Conservation (phyloP, 805 yeast species). For the Schizosaccharomyces japonicus region DNA sequence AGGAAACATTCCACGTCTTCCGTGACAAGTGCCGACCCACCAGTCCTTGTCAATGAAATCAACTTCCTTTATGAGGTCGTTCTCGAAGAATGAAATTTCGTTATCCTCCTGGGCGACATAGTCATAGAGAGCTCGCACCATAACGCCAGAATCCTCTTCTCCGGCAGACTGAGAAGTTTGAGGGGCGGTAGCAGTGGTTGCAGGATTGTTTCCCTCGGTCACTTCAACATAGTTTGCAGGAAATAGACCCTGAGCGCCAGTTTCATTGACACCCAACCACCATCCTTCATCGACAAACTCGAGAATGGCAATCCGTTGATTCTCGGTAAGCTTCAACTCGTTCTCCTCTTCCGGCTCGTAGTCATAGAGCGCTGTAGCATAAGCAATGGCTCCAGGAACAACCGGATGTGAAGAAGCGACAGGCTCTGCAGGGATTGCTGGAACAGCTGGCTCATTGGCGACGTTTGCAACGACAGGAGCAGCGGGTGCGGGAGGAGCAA, state of each 20-base stretch:
- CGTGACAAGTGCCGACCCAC: slow-evolving; percentile 80
- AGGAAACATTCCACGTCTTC: slow-evolving; percentile 72
- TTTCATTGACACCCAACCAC: slow-evolving; percentile 66
- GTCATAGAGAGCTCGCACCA: slow-evolving; percentile 47
- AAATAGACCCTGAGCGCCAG: slow-evolving; percentile 62
- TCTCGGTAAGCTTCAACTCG: slow-evolving; percentile 43
- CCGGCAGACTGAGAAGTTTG: slow-evolving; percentile 12
- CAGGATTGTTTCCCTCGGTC: slow-evolving; percentile 6
- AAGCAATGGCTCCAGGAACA: slow-evolving; percentile 10
- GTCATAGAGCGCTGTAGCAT: slow-evolving; percentile 66
- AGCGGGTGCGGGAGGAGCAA: not conserved
- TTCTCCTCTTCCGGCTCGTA: slow-evolving; percentile 55
- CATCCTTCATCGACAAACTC: slow-evolving; percentile 54
- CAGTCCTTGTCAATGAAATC: slow-evolving; percentile 85
- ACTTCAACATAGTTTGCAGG: slow-evolving; percentile 22
- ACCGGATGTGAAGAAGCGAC: slow-evolving; percentile 8
- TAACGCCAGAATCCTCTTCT: slow-evolving; percentile 15
- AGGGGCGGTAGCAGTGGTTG: slow-evolving; percentile 8
- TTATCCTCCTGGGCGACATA: slow-evolving; percentile 85
- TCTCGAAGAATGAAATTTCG: slow-evolving; percentile 65
- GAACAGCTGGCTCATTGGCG: slow-evolving; percentile 14
- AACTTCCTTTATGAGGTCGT: slow-evolving; percentile 57
- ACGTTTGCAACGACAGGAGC: slow-evolving; percentile 6
- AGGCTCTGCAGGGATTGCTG: slow-evolving; percentile 7
- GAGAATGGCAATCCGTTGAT: slow-evolving; percentile 40